These are phyloP conservation scores for Aspergillus funiculosus DNA, from an alignment of 495 filamentous ascomycete genomes.

Conservation along the genomic window DNA sequence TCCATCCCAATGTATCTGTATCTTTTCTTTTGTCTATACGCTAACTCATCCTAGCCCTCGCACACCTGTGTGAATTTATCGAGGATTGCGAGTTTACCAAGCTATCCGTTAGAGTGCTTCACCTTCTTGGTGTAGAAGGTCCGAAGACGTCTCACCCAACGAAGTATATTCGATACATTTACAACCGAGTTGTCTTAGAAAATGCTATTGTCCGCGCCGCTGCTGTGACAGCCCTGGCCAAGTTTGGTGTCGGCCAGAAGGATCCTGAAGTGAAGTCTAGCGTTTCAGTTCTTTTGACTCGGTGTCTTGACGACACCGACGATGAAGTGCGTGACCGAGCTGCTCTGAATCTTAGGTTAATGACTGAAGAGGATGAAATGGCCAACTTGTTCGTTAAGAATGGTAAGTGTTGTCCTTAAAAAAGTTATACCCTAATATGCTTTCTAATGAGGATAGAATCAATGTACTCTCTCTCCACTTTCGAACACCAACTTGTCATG, in stretches of 20 bases:
- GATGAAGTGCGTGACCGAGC: slow-evolving; percentile 97
- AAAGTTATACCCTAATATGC: background rate
- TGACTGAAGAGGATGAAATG: slow-evolving; percentile 77
- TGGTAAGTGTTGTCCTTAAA: slow-evolving; percentile 47
- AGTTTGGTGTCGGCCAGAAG: slow-evolving; percentile 96
- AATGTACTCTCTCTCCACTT: slow-evolving; percentile 90
- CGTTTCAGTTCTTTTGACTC: slow-evolving; percentile 83
- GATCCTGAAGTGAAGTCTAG: slow-evolving; percentile 94
- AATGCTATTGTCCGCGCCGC: slow-evolving; percentile 94
- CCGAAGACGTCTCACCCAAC: slow-evolving; percentile 93
- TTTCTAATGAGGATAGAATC: slow-evolving; percentile 32
- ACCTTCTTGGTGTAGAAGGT: slow-evolving; percentile 88
- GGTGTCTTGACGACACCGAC: slow-evolving; percentile 94
- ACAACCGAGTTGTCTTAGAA: slow-evolving; percentile 96
- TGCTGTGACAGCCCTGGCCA: slow-evolving; percentile 90
- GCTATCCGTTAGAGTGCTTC: slow-evolving; percentile 88
- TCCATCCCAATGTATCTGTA: background rate
- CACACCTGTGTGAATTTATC: slow-evolving; percentile 97
- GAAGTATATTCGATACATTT: slow-evolving; percentile 99
- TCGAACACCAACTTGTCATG: slow-evolving; percentile 96
- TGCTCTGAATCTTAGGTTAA: slow-evolving; percentile 83
- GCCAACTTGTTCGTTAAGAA: slow-evolving; percentile 86
- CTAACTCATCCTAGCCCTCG: slow-evolving; percentile 54
- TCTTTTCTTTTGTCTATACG: background rate
- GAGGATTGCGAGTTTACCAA: slow-evolving; percentile 99